Conservation (phyloP, 2,329 filamentous ascomycete genomes). For the Botryotinia narcissicola region DNA sequence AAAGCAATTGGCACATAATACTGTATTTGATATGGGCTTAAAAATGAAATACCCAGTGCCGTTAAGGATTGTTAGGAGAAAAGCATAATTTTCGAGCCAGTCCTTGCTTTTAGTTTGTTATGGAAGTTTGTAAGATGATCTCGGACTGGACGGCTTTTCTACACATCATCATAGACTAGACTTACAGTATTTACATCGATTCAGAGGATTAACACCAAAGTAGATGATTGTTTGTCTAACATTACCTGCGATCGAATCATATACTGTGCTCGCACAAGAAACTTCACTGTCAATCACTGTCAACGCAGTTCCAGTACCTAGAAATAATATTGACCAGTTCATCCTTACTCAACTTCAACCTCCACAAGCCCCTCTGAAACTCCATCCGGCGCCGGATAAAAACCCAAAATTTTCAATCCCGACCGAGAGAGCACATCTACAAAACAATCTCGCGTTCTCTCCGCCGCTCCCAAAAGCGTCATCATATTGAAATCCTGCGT, state of each 20-base stretch:
- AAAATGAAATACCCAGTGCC: conserved; percentile 3
- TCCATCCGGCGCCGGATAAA: background rate
- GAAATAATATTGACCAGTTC: too few species aligned
- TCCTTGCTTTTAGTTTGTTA: background rate
- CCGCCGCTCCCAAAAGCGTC: background rate
- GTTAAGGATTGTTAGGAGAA: background rate
- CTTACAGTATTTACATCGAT: too few species aligned
- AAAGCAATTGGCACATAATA: background rate
- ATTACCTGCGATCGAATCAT: too few species aligned
- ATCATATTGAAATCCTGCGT: background rate
- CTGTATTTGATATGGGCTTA: conserved; percentile 6
- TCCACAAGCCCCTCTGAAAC: background rate
- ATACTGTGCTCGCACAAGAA: too few species aligned
- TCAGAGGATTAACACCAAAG: too few species aligned
- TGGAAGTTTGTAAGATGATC: too few species aligned
- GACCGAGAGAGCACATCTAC: background rate
- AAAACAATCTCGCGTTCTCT: background rate
- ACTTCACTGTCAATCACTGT: too few species aligned
- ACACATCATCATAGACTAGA: too few species aligned
- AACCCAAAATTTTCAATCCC: background rate
- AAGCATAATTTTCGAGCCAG: background rate
- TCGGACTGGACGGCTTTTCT: too few species aligned
- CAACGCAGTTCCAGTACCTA: too few species aligned
- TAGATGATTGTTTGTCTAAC: too few species aligned
- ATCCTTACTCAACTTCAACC: background rate